A percentile compares a stretch with the other conserved stretches of the same genome.
These are phyloP conservation scores for Panaeolus papilionaceus DNA, from an alignment of 768 basidiomycete genomes.

Conservation along the genomic window DNA sequence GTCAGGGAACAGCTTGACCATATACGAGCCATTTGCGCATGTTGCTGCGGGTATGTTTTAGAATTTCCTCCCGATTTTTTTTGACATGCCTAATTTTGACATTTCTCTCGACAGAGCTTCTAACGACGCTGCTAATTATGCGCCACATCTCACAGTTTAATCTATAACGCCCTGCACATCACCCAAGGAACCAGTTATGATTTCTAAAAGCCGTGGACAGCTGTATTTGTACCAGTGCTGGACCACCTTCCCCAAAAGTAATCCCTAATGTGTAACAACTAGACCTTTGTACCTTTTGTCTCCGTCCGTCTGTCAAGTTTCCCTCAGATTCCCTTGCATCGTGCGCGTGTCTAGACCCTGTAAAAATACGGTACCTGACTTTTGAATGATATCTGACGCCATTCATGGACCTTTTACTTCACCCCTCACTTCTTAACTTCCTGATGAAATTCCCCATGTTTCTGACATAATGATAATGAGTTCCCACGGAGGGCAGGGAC, in stretches of 20 bases:
- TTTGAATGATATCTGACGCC: not conserved
- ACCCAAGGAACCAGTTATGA: not conserved
- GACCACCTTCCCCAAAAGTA: slow-evolving; percentile 12
- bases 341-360: slow-evolving; percentile 8
- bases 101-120: slow-evolving; percentile 48
- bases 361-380: slow-evolving; percentile 12
- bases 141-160: slow-evolving; percentile 62
- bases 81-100: slow-evolving; percentile 12
- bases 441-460: not conserved
- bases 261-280: slow-evolving; percentile 11
- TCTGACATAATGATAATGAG: slow-evolving; percentile 7
- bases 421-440: not conserved
- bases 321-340: not conserved
- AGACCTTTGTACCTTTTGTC: slow-evolving; percentile 3
- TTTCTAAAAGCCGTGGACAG: slow-evolving; percentile 1
- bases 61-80: not conserved
- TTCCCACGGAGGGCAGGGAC: slow-evolving; percentile 12
- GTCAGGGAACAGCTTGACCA: slow-evolving; percentile 67
- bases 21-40: slow-evolving; percentile 60
- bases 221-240: slow-evolving; percentile 6
- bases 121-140: slow-evolving; percentile 68
- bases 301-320: not conserved
- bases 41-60: slow-evolving; percentile 55
- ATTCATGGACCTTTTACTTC: not conserved
- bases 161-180: slow-evolving; percentile 30